Percentiles rank a stretch among this genome's conserved stretches.
phyloP scores from a whole-genome alignment of 2,329 filamentous ascomycete genomes.

The Pseudocercospora macadamiae region DNA sequence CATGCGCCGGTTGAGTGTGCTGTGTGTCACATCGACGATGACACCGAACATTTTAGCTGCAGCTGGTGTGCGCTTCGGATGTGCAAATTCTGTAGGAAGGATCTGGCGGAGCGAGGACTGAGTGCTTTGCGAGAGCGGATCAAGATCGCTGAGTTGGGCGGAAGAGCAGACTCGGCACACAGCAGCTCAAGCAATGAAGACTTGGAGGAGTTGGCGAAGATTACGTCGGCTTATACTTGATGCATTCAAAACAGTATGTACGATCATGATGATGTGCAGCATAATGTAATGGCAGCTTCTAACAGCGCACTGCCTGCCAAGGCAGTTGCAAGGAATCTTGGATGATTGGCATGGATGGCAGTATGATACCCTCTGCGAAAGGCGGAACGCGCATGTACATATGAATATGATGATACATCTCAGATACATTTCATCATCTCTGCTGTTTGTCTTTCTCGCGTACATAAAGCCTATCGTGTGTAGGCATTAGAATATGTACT shows the following conservation, averaged over 20 bases:
- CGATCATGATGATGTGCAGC: background rate
- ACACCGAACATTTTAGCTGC: slow-evolving; percentile 36
- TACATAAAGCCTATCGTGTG: no score
- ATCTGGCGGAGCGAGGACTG: slow-evolving; percentile 29
- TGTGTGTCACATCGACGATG: slow-evolving; percentile 39
- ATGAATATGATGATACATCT: no score
- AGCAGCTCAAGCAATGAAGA: slow-evolving; percentile 14
- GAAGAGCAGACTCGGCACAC: slow-evolving; percentile 13
- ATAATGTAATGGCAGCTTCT: slow-evolving; percentile 1
- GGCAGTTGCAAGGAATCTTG: background rate
- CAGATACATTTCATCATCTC: no score
- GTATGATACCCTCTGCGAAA: background rate
- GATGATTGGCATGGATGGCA: background rate
- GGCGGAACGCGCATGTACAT: background rate
- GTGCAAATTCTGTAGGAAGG: slow-evolving; percentile 34
- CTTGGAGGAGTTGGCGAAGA: slow-evolving; percentile 9
- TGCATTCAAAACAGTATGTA: background rate
- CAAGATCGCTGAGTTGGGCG: slow-evolving; percentile 21
- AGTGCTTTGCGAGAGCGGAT: slow-evolving; percentile 29
- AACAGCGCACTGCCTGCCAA: background rate
- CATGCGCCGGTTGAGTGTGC: slow-evolving; percentile 39
- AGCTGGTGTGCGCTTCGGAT: slow-evolving; percentile 38
- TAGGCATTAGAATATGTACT: no score
- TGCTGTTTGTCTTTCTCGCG: no score
- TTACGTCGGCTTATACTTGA: slow-evolving; percentile 5